A percentile compares a stretch with the other conserved stretches of the same genome.
Conservation (phyloP, 2,329 filamentous ascomycete genomes). For the Pyrenophora tritici-repentis region DNA sequence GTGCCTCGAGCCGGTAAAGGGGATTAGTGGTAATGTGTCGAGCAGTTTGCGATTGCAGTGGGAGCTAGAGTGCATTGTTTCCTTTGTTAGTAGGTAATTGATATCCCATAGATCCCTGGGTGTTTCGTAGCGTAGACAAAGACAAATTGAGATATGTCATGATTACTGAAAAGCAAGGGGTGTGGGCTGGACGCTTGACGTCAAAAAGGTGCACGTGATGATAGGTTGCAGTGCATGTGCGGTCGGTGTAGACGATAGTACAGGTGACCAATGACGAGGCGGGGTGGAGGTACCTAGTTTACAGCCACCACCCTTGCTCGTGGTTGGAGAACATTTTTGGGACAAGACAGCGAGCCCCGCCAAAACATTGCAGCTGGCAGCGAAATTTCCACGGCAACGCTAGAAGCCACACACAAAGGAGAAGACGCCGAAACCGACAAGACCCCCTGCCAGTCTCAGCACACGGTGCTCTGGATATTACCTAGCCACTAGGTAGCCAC, state of each 20-base stretch:
- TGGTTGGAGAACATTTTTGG: slow-evolving; percentile 15
- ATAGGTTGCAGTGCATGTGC: background rate
- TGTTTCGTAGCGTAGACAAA: slow-evolving; percentile 14
- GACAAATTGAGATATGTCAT: slow-evolving; percentile 9
- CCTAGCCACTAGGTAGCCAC: background rate
- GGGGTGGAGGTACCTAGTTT: slow-evolving; percentile 1
- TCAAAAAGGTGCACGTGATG: background rate
- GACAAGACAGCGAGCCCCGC: slow-evolving; percentile 18
- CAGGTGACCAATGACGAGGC: slow-evolving; percentile 11
- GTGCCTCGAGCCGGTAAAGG: slow-evolving; percentile 56
- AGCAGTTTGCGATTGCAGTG: slow-evolving; percentile 1
- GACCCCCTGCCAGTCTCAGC: background rate
- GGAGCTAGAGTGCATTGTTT: slow-evolving; percentile 9
- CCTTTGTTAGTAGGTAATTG: slow-evolving; percentile 14
- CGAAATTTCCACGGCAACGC: slow-evolving; percentile 24
- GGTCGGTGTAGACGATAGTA: too few relatives aligned
- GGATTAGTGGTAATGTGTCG: background rate
- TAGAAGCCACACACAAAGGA: slow-evolving; percentile 4
- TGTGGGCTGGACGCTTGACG: too few relatives aligned
- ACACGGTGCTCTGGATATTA: slow-evolving; percentile 3
- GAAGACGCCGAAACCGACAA: too few relatives aligned
- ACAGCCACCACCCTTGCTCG: slow-evolving; percentile 12
- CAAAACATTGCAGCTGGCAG: slow-evolving; percentile 21
- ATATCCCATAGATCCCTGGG: slow-evolving; percentile 18
- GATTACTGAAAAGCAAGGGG: background rate